Percentiles rank a stretch among this genome's conserved stretches.
phyloP scores from a whole-genome alignment of 768 basidiomycete species.

The Phaeotremella fagi region DNA sequence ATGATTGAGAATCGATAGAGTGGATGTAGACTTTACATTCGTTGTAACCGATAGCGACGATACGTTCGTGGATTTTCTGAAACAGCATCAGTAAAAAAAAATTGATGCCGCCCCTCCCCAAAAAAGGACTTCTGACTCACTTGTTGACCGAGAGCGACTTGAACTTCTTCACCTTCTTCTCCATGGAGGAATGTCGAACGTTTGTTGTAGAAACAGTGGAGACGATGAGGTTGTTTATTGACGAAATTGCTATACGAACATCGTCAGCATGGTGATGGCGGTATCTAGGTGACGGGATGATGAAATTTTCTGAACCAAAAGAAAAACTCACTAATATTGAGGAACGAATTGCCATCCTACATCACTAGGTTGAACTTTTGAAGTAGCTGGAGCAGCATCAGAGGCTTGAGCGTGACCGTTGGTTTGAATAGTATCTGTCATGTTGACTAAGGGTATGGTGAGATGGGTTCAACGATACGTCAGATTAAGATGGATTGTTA shows the following conservation, averaged over 20 bases:
- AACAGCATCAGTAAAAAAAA: background rate
- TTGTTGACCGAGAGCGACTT: constrained; percentile 87
- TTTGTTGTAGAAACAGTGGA: constrained; percentile 99
- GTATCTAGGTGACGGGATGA: too few species aligned
- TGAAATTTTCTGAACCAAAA: too few species aligned
- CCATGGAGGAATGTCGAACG: constrained; percentile 94
- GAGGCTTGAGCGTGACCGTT: constrained; percentile 34
- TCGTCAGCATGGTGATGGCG: background rate
- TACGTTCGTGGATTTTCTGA: constrained; percentile 96
- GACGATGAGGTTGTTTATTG: constrained; percentile 91
- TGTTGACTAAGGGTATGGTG: constrained; percentile 1
- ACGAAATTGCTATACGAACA: constrained; percentile 66
- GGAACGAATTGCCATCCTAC: constrained; percentile 99
- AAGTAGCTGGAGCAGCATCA: constrained; percentile 7
- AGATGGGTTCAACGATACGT: background rate
- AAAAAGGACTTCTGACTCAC: constrained; percentile 52
- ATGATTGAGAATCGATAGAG: constrained; percentile 95
- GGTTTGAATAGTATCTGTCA: constrained; percentile 17
- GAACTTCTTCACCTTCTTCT: constrained; percentile 89
- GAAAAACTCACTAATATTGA: constrained; percentile 70
- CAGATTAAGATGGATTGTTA: too few species aligned
- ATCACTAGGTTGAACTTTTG: constrained; percentile 58
- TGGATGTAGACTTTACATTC: constrained; percentile 99
- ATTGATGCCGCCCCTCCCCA: constrained; percentile 4
- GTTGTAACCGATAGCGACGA: constrained; percentile 85